phyloP scores from a whole-genome alignment of 2,329 filamentous ascomycete genomes.

The Chrysoporthe austroafricana region DNA sequence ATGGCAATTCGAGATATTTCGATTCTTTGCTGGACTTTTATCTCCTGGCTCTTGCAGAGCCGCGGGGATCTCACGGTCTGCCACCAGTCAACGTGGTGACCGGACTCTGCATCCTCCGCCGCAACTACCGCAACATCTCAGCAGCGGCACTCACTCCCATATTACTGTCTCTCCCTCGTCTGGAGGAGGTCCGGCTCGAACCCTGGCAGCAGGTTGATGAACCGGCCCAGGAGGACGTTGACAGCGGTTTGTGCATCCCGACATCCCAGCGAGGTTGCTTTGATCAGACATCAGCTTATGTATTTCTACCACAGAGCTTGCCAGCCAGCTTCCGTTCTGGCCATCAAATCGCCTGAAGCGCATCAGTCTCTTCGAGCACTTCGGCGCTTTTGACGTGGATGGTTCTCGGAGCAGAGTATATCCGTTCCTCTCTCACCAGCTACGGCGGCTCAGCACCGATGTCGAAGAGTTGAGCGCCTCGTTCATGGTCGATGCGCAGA shows the following conservation, averaged over 20 bases:
- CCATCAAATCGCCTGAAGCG: constrained; percentile 20
- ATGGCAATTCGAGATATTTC: constrained; percentile 34
- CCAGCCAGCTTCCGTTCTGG: constrained; percentile 27
- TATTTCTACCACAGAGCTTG: constrained; percentile 16
- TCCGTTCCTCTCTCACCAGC: constrained; percentile 18
- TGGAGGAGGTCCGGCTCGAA: constrained; percentile 27
- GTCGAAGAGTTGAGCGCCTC: constrained; percentile 26
- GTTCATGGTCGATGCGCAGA: constrained; percentile 25
- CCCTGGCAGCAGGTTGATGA: constrained; percentile 28
- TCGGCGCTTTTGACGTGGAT: constrained; percentile 24
- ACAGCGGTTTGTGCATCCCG: constrained; percentile 22
- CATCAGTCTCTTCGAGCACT: constrained; percentile 28
- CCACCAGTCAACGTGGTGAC: constrained; percentile 26
- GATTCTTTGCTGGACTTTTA: constrained; percentile 33
- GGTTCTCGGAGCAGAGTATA: constrained; percentile 4
- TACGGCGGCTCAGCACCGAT: constrained; percentile 21
- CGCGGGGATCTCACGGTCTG: constrained; percentile 26
- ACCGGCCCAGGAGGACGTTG: constrained; percentile 25
- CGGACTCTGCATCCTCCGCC: constrained; percentile 24
- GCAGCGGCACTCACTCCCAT: constrained; percentile 25
- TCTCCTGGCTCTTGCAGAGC: constrained; percentile 22
- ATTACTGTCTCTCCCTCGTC: constrained; percentile 23
- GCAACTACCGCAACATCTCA: constrained; percentile 27
- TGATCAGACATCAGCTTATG: background rate
- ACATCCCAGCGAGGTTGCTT: background rate